Evolutionary conservation across 345 rosid species (phyloP), one percentile per base, ranked within the genome.

Genomic region (Psidium guajava): DNA sequence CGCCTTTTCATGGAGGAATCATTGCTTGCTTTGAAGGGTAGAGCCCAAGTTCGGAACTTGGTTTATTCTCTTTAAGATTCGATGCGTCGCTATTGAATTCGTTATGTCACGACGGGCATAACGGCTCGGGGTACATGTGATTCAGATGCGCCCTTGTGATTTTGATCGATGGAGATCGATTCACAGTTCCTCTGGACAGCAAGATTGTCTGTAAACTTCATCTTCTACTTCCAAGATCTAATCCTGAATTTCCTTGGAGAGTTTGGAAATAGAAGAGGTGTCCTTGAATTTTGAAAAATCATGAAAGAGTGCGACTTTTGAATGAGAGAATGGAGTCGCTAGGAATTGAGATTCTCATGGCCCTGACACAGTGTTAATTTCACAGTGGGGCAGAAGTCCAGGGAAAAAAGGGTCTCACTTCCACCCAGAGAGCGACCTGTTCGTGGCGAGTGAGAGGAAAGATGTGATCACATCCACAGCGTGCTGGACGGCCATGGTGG

Each of bases 321-420:
- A 36, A 4, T 32, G 77, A 20, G 77, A 36, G 12, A 64, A 69
- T 2, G 47, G 77, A 40, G 47, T 32, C 47, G 77, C 8, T 40
- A 69, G 42, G 77, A 32, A 69, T 69, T 32, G 47, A 18, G 77
- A 36, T 36, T 36, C 6, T 18, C 77, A 8, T 69, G 77, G 47
- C 24, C n/a, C 47, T 69, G 24, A 69, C 77, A 36, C 15, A 4
- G 47, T 40, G 44, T 54, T 47, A 18, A 57, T 28, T 64, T 84
- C 53, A 83, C 92, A 96, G 99, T 96, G 96, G 98, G 53, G 85
- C 28, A 86, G 99, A 88, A 95, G 96, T 89, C 99, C 99, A 2
- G 98, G 99, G 52, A 95, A 96, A 89, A 93, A 87, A 36, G 99
- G 99, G 14, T 96, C 98, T 49, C 99, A 96, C 86, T 96, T 91